These are phyloP conservation scores for Colletotrichum trifolii DNA, from an alignment of 2,329 filamentous ascomycete species.

Conservation along the genomic window DNA sequence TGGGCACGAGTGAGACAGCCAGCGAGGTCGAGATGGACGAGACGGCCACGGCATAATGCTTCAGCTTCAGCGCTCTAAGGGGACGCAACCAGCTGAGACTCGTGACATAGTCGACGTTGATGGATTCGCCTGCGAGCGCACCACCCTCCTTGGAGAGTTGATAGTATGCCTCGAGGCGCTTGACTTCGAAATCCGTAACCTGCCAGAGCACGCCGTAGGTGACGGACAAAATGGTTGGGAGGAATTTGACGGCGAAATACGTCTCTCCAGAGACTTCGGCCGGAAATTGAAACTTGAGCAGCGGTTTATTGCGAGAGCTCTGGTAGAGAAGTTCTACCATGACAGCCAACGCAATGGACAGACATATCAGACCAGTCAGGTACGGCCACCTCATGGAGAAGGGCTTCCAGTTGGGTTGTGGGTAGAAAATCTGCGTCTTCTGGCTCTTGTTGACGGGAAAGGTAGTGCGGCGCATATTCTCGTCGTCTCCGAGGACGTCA, in stretches of 20 bases:
- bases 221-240: conserved; percentile 70
- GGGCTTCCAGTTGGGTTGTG: conserved; percentile 74
- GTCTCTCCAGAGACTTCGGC: conserved; percentile 59
- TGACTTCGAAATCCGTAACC: conserved; percentile 73
- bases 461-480: conserved; percentile 50
- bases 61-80: conserved; percentile 68
- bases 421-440: conserved; percentile 66
- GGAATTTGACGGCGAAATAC: conserved; percentile 73
- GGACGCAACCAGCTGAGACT: conserved; percentile 74
- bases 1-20: conserved; percentile 76
- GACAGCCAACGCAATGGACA: conserved; percentile 64
- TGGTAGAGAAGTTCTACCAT: conserved; percentile 67
- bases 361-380: conserved; percentile 61
- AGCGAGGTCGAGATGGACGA: conserved; percentile 74
- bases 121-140: conserved; percentile 71
- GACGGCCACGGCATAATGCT: conserved; percentile 75
- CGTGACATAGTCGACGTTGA: conserved; percentile 81
- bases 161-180: conserved; percentile 74
- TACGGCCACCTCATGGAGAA: conserved; percentile 74
- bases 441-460: conserved; percentile 49
- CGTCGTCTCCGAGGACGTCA: conserved; percentile 40
- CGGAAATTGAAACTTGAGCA: conserved; percentile 62
- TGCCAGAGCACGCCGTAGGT: conserved; percentile 74
- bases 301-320: conserved; percentile 54
- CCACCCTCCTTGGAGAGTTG: conserved; percentile 71